phyloP scores from a whole-genome alignment of 2,329 filamentous ascomycete genomes.

The Fusarium equiseti region DNA sequence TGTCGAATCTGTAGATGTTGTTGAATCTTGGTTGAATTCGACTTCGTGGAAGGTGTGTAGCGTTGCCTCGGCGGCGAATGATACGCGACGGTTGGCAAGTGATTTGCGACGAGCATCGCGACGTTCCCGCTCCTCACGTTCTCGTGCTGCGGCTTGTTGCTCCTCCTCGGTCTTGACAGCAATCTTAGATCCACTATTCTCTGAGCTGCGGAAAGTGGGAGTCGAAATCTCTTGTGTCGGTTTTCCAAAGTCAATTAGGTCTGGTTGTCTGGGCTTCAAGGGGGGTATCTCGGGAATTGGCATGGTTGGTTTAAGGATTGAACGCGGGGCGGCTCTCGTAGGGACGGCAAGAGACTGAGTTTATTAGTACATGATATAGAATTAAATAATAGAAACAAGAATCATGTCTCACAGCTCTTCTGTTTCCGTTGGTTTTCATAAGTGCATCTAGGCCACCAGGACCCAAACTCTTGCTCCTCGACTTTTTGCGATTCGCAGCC shows the following conservation, averaged over 20 bases:
- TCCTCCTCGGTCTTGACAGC: conserved; percentile 77
- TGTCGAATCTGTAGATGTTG: conserved; percentile 81
- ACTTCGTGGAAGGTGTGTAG: conserved; percentile 97
- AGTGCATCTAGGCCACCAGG: conserved; percentile 89
- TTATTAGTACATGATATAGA: conserved; percentile 31
- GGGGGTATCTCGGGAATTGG: conserved; percentile 76
- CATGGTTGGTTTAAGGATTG: conserved; percentile 85
- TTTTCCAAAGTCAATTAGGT: conserved; percentile 36
- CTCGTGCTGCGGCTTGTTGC: conserved; percentile 75
- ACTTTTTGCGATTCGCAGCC: conserved; percentile 72
- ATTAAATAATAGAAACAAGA: neutral
- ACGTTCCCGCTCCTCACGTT: conserved; percentile 78
- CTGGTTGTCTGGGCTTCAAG: conserved; percentile 59
- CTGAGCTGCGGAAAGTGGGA: conserved; percentile 37
- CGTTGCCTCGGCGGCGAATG: conserved; percentile 96
- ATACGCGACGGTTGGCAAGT: conserved; percentile 91
- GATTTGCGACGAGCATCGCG: conserved; percentile 93
- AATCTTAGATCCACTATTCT: conserved; percentile 65
- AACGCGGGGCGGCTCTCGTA: conserved; percentile 66
- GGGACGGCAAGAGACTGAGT: conserved; percentile 68
- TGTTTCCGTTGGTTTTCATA: conserved; percentile 79
- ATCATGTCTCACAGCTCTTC: conserved; percentile 74
- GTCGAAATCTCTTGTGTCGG: conserved; percentile 22
- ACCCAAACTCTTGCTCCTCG: conserved; percentile 94
- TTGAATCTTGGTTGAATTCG: conserved; percentile 88